Conservation (phyloP, 805 yeast genomes). For the Candida coleopterorum region DNA sequence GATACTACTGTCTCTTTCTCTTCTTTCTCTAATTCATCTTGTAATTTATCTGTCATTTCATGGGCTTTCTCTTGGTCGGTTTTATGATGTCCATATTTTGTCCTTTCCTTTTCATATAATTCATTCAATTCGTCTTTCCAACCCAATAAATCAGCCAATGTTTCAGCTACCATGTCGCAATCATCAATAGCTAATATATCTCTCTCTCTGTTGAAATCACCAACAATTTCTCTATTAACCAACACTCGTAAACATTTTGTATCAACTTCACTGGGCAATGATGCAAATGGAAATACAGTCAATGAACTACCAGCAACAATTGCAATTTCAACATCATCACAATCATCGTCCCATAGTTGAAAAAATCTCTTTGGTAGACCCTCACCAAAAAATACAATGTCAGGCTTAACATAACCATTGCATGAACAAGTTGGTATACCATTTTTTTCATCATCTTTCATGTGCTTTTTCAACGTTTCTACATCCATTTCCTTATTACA, state of each 20-base stretch:
- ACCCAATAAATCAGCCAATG: slow-evolving; percentile 50
- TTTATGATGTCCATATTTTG: slow-evolving; percentile 9
- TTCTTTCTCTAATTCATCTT: slow-evolving; percentile 4
- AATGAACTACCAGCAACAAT: slow-evolving; percentile 92
- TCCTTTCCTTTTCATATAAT: slow-evolving; percentile 23
- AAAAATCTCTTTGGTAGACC: slow-evolving; percentile 69
- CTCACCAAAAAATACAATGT: slow-evolving; percentile 93
- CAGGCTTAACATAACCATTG: slow-evolving; percentile 80
- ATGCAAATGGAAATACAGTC: slow-evolving; percentile 87
- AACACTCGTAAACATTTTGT: slow-evolving; percentile 50
- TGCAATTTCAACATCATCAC: slow-evolving; percentile 56
- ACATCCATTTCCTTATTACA: slow-evolving; percentile 55
- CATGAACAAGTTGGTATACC: slow-evolving; percentile 63
- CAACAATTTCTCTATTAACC: slow-evolving; percentile 73
- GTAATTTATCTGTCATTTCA: slow-evolving; percentile 11
- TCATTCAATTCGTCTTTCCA: slow-evolving; percentile 56
- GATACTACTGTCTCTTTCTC: slow-evolving; percentile 2
- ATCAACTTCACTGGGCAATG: slow-evolving; percentile 62
- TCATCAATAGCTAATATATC: slow-evolving; percentile 61
- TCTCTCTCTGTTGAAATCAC: slow-evolving; percentile 55
- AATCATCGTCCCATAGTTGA: slow-evolving; percentile 58
- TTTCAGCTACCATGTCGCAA: slow-evolving; percentile 62
- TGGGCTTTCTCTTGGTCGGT: slow-evolving; percentile 11
- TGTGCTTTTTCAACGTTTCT: slow-evolving; percentile 37
- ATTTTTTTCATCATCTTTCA: slow-evolving; percentile 26